Evolutionary conservation across 257 asterid genomes (phyloP), one percentile per base, ranked within the genome.

Genomic region (Lycium barbarum): DNA sequence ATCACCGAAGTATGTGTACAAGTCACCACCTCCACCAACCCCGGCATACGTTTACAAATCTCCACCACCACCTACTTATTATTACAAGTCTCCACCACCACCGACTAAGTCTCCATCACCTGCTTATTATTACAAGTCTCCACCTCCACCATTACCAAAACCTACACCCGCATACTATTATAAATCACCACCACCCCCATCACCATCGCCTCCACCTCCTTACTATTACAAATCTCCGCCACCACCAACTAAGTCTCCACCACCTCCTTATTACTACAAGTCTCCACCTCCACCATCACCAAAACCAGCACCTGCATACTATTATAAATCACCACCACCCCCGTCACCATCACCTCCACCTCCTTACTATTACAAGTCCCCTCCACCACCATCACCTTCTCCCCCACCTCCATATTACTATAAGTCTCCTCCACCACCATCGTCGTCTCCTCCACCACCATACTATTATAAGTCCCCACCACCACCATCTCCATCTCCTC

Each of bases 211-310:
- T 3, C 6, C 45, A 40, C 45, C 45, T 40, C 9, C 9, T 11
- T 65, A 65, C 9, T 12, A 26, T 5, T 65, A 65, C 33, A 38
- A 70, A 17, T 70, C 79, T 7, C 54, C 54, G 6, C 87, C 91
- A 0, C 91, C 91, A 4, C 91, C 90, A 2, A 86, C 90, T 1
- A 90, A 88, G 0, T 0, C 88, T 1, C 81, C 88, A 0, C 84
- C 92, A 17, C 86, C 87, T 1, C 90, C 3, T 87, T 89, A 70
- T 6, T 40, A 40, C 6, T 67, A 67, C 0, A 67, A 67, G 1
- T 67, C 74, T 6, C 74, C 74, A 35, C 74, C 74, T 2, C 74
- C 74, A 35, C 74, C 43, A 26, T 65, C 72, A 65, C 72, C 72
- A 65, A 26, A 26, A 20, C 70, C 72, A 2, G 9, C 72, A 26